Percentiles rank a stretch among this genome's conserved stretches.
phyloP scores from a whole-genome alignment of 2,329 filamentous ascomycete genomes.

The Phoma herbarum region DNA sequence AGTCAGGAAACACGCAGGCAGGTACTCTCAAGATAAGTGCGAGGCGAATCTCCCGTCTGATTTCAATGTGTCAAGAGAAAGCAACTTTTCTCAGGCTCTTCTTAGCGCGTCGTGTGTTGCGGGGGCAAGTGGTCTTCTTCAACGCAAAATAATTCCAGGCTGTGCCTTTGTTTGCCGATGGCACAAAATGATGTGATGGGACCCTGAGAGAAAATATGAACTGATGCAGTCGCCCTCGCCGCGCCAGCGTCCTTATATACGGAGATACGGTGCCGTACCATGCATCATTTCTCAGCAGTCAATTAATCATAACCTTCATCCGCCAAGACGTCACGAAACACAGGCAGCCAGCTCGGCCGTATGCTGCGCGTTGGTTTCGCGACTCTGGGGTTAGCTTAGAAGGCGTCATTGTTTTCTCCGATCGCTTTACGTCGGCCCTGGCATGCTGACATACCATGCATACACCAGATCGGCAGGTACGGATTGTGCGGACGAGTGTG shows the following conservation, averaged over 20 bases:
- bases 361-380: conserved; percentile 32
- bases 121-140: conserved; percentile 24
- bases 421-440: conserved; percentile 45
- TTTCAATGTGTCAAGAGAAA: conserved; percentile 24
- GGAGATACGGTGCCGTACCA: conserved; percentile 10
- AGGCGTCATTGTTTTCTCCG: conserved; percentile 45
- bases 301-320: conserved; percentile 29
- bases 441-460: conserved; percentile 26
- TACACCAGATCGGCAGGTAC: conserved; percentile 17
- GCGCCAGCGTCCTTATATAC: conserved; percentile 24
- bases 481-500: conserved; percentile 10
- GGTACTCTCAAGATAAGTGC: conserved; percentile 8
- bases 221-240: conserved; percentile 3
- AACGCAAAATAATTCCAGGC: conserved; percentile 10
- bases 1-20: background rate
- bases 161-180: conserved; percentile 36
- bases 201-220: conserved; percentile 1
- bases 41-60: conserved; percentile 13
- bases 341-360: conserved; percentile 22
- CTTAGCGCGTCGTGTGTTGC: conserved; percentile 25
- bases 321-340: conserved; percentile 18
- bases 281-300: conserved; percentile 38
- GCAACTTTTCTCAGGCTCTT: conserved; percentile 25
- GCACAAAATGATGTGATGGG: conserved; percentile 31
- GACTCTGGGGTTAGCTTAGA: conserved; percentile 37